Base-by-base conservation (phyloP, 225 moss, liverwort and hornwort genomes). In the Sphagnum contortum region DNA sequence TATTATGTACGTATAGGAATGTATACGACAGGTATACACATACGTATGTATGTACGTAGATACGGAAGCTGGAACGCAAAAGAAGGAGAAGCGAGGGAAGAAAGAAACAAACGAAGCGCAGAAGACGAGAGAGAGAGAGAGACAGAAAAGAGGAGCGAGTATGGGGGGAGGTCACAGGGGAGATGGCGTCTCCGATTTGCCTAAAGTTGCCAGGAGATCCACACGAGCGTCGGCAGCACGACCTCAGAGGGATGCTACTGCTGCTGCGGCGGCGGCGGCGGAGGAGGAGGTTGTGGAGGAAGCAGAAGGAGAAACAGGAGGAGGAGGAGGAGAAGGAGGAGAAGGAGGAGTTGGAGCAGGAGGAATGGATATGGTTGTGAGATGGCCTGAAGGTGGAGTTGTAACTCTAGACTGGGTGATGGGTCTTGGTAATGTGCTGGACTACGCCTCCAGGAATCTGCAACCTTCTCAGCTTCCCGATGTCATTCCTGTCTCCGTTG, bases 371-470 rank as follows among this genome's bases (percentile, higher is more conserved):
- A 49, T 54, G 44, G 29, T 29, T 0, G 64, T 98, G 45, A 69
- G 78, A 71, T 98, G 92, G 92, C 90, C 92, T 29, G 75, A 80
- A 10, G 87, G 83, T 57, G 96, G 96, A 11, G 78, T 3, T 6
- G 61, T 96, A 6, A 85, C 90, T n/a, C 6, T 70, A 57, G 88
- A 89, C 49, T 96, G 96, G 96, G 80, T 96, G 65, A 67, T 14
- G 12, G 76, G 73, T 60, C 66, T 98, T 9, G 85, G 81, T 8
- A 70, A 61, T 12, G 69, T 82, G 50, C 71, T 98, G 69, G 96
- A 98, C 13, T 71, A 76, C 48, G 90, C 92, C 1, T 87, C 88
- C 50, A 85, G 92, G 4, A 70, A 70, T 45, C 48, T 98, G 73
- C 89, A 75, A 55, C 92, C 96, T 4, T 59, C 83, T 57, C 85